Conservation (phyloP, 306 rosid species). For the Glycine soja region DNA sequence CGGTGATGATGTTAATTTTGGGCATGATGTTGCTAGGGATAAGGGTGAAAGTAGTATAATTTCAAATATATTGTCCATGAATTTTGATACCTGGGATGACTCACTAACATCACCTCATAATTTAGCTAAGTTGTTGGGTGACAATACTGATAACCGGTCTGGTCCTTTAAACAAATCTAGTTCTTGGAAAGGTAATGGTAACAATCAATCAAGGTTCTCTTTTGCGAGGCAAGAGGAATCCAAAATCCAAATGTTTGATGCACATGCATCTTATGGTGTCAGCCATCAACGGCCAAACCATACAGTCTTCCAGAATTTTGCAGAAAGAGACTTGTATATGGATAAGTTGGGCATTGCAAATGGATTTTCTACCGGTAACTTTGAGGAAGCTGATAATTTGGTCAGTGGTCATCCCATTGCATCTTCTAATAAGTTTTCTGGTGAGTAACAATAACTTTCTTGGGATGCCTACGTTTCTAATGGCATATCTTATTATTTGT, state of each 20-base stretch:
- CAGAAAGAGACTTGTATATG: conserved; percentile 61
- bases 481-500: background rate
- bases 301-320: conserved; percentile 58
- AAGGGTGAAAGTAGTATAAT: conserved; percentile 95
- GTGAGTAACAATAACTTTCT: conserved; percentile 57
- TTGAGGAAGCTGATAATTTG: conserved; percentile 71
- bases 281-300: conserved; percentile 61
- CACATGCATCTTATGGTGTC: conserved; percentile 65
- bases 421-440: conserved; percentile 71
- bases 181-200: conserved; percentile 82
- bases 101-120: conserved; percentile 78
- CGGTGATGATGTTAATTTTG: conserved; percentile 65
- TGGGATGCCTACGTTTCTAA: background rate
- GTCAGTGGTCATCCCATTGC: conserved; percentile 52
- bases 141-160: conserved; percentile 60
- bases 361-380: conserved; percentile 61
- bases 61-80: conserved; percentile 91
- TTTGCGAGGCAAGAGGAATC: conserved; percentile 94
- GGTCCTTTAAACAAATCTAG: conserved; percentile 61
- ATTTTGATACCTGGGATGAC: conserved; percentile 85
- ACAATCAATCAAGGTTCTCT: conserved; percentile 91
- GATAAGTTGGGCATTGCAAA: conserved; percentile 68
- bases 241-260: conserved; percentile 59
- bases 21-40: conserved; percentile 59
- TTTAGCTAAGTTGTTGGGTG: conserved; percentile 76